Percentiles rank a stretch among this genome's conserved stretches.
These are phyloP conservation scores for Claviceps maximensis DNA, from an alignment of 2,329 filamentous ascomycete species.

Conservation along the genomic window DNA sequence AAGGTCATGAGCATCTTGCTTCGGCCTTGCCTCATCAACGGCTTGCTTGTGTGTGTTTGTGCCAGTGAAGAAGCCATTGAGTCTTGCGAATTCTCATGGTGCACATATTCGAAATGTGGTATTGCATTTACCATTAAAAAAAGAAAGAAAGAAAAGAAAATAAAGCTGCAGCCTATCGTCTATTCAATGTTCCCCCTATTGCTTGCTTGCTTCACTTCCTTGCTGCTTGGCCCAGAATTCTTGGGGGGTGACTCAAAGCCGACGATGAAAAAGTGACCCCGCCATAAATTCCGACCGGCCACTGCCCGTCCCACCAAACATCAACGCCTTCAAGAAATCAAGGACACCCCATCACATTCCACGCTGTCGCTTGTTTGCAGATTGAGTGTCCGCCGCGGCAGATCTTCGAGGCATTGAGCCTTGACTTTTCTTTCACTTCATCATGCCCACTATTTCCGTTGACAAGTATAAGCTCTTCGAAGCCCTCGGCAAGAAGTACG, in stretches of 20 bases:
- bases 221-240: neutral
- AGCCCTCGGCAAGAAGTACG: conserved; percentile 74
- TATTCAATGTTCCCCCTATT: no score
- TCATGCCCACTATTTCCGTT: conserved; percentile 91
- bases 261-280: conserved; percentile 2
- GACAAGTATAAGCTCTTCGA: conserved; percentile 95
- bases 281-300: neutral
- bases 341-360: neutral
- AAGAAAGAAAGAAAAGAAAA: no score
- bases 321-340: conserved; percentile 1
- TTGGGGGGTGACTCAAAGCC: conserved; percentile 1
- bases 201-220: no score
- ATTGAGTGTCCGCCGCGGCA: neutral
- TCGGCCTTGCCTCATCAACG: neutral
- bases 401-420: conserved; percentile 11
- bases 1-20: neutral
- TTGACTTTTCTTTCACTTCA: conserved; percentile 13
- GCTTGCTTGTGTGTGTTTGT: no score
- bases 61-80: no score
- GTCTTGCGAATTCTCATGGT: no score
- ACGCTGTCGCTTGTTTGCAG: neutral
- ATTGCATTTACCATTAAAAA: no score
- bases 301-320: neutral
- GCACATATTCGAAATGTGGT: no score
- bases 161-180: no score